Conservation (phyloP, 2,329 filamentous ascomycete species). For the Colletotrichum lindemuthianum region DNA sequence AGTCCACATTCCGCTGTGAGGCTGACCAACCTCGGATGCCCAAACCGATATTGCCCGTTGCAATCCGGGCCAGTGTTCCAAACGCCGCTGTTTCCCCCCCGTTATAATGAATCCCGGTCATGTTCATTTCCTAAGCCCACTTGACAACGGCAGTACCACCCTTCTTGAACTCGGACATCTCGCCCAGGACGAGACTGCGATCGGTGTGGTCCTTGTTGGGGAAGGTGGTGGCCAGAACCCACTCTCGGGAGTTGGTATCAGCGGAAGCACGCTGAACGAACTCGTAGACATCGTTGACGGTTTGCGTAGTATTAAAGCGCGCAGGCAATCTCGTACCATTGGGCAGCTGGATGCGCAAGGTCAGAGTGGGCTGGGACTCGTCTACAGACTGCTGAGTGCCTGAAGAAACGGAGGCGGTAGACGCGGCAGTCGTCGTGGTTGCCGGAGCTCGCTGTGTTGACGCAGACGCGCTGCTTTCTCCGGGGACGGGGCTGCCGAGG, state of each 20-base stretch:
- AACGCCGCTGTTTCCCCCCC: conserved; percentile 29
- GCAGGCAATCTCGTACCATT: conserved; percentile 82
- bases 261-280: conserved; percentile 76
- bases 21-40: conserved; percentile 18
- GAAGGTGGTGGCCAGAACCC: conserved; percentile 84
- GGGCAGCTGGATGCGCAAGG: conserved; percentile 80
- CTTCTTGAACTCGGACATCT: conserved; percentile 72
- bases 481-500: conserved; percentile 81
- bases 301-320: conserved; percentile 83
- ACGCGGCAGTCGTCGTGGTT: conserved; percentile 41
- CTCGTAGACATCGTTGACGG: conserved; percentile 79
- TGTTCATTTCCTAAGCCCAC: conserved; percentile 48
- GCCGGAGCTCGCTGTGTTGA: conserved; percentile 38
- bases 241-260: conserved; percentile 66
- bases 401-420: conserved; percentile 45
- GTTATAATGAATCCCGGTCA: not conserved
- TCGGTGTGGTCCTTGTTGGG: conserved; percentile 84
- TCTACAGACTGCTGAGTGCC: conserved; percentile 58
- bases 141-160: conserved; percentile 74
- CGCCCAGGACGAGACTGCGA: conserved; percentile 66
- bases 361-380: conserved; percentile 72
- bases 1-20: conserved; percentile 34
- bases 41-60: conserved; percentile 1
- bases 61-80: conserved; percentile 23
- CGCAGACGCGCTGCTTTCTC: conserved; percentile 48